Percentiles rank a stretch among this genome's conserved stretches.
phyloP scores from a whole-genome alignment of 2,329 filamentous ascomycete species.

The Penicillium sclerotigenum region DNA sequence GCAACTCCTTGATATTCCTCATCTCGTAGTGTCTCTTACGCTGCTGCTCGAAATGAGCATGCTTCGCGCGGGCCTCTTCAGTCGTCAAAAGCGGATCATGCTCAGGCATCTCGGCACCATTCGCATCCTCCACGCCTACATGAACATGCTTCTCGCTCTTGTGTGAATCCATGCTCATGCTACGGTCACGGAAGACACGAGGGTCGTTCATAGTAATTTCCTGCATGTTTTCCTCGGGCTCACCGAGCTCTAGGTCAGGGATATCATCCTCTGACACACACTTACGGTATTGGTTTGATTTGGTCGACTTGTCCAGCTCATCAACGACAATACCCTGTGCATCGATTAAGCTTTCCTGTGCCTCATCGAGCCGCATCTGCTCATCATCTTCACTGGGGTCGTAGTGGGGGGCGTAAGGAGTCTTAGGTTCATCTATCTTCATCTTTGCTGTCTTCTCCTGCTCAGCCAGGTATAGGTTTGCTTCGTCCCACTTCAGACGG shows the following conservation, averaged over 20 bases:
- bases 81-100: constrained; percentile 54
- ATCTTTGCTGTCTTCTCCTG: constrained; percentile 93
- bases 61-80: constrained; percentile 80
- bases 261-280: constrained; percentile 69
- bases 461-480: constrained; percentile 93
- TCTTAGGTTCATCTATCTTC: constrained; percentile 99
- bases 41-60: constrained; percentile 83
- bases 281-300: constrained; percentile 37
- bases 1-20: constrained; percentile 83
- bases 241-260: constrained; percentile 84
- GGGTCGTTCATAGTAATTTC: constrained; percentile 34
- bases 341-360: constrained; percentile 53
- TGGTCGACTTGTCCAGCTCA: constrained; percentile 56
- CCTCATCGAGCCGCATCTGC: constrained; percentile 48
- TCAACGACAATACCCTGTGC: constrained; percentile 68
- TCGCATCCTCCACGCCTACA: constrained; percentile 54
- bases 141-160: constrained; percentile 72
- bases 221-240: constrained; percentile 74
- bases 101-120: constrained; percentile 36
- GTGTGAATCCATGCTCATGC: constrained; percentile 39
- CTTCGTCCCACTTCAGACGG: constrained; percentile 96
- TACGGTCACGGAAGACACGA: constrained; percentile 45
- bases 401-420: constrained; percentile 89
- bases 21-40: constrained; percentile 99
- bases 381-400: constrained; percentile 84